Evolutionary conservation across 2,329 filamentous ascomycete species (phyloP).

Genomic region (Ceratocystis alfenasii): DNA sequence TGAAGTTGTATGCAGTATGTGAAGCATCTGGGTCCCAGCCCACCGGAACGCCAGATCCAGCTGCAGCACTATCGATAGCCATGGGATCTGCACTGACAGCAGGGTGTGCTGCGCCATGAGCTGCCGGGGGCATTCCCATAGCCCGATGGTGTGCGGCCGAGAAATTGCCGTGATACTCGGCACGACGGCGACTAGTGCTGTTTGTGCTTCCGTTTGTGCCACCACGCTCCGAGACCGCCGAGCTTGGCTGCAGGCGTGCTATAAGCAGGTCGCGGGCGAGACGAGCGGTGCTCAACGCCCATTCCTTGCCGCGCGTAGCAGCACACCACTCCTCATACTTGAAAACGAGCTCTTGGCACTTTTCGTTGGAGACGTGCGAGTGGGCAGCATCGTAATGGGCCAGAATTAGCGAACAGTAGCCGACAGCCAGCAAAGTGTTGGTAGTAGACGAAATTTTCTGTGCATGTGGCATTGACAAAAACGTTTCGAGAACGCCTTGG

Average conservation of each 20-base stretch:
- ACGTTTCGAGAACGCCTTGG: conserved; percentile 19
- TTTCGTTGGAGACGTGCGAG: conserved; percentile 18
- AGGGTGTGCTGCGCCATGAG: neutral
- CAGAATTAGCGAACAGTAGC: conserved; percentile 21
- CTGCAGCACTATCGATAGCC: conserved; percentile 15
- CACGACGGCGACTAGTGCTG: neutral
- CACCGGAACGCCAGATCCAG: neutral
- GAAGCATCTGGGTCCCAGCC: conserved; percentile 9
- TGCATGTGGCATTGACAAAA: conserved; percentile 20
- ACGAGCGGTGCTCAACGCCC: conserved; percentile 20
- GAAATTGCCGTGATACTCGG: conserved; percentile 16
- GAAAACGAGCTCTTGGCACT: conserved; percentile 18
- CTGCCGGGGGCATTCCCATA: neutral
- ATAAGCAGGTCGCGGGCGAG: conserved; percentile 21
- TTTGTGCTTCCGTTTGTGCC: neutral
- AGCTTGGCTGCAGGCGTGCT: conserved; percentile 15
- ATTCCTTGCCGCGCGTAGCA: conserved; percentile 20
- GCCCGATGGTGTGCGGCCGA: conserved; percentile 13
- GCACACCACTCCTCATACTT: conserved; percentile 21
- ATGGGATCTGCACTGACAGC: conserved; percentile 8
- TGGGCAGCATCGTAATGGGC: conserved; percentile 21
- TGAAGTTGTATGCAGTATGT: neutral
- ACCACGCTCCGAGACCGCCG: conserved; percentile 5
- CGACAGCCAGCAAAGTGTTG: conserved; percentile 19
- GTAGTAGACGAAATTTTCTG: conserved; percentile 21